Conservation (phyloP, 176 grass and related monocot species). For the Cenchrus americanus region DNA sequence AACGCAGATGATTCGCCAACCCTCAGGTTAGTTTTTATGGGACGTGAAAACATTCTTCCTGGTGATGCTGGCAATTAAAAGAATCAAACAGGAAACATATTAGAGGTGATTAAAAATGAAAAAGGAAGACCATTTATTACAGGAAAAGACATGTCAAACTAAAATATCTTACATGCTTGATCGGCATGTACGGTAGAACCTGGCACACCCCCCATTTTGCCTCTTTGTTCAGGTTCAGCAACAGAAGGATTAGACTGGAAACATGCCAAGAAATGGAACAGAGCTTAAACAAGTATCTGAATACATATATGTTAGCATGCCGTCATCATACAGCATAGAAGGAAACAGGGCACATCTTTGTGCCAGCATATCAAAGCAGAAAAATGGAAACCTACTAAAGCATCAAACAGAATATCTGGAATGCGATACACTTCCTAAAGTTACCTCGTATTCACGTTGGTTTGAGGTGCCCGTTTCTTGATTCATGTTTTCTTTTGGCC, state of each 20-base stretch:
- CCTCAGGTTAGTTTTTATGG: conserved; percentile 79
- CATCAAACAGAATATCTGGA: background rate
- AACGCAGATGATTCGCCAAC: conserved; percentile 87
- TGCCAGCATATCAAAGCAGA: conserved; percentile 1
- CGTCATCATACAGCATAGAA: conserved; percentile 14
- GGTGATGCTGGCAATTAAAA: conserved; percentile 62
- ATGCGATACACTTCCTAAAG: background rate
- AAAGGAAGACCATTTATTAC: background rate
- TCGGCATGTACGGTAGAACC: conserved; percentile 19
- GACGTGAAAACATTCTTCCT: conserved; percentile 59
- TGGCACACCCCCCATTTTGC: conserved; percentile 27
- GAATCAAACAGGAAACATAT: conserved; percentile 30
- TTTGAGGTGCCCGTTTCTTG: conserved; percentile 53
- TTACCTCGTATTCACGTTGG: conserved; percentile 78
- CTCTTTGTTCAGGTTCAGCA: conserved; percentile 24
- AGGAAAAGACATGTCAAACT: background rate
- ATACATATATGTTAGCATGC: conserved; percentile 10
- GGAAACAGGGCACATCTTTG: background rate
- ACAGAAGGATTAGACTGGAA: conserved; percentile 56
- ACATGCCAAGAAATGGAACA: conserved; percentile 15
- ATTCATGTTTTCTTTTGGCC: conserved; percentile 61
- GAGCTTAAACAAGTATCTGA: conserved; percentile 15
- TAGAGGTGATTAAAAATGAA: background rate
- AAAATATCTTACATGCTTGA: conserved; percentile 53
- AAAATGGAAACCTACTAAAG: conserved; percentile 19